Conservation (phyloP, 192 early-diverging fungal species). For the Paraglomus brasilianum region DNA sequence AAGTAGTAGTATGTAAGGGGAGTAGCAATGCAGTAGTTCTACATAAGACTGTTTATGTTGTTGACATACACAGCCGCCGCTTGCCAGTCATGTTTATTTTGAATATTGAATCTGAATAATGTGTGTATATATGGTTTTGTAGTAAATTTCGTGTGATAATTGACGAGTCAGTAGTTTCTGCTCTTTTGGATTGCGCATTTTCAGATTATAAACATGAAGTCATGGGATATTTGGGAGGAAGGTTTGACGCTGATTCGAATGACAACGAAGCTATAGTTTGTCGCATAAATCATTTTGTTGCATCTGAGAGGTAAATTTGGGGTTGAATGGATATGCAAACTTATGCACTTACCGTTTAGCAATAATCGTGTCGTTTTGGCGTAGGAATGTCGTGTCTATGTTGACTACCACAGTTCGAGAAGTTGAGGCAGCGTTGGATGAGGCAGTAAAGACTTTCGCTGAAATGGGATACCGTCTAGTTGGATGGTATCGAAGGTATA, state of each 20-base stretch:
- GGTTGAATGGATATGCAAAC: no score
- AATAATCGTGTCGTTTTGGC: no score
- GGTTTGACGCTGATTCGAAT: background rate
- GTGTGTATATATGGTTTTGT: background rate
- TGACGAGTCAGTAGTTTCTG: constrained; percentile 28
- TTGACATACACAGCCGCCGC: no score
- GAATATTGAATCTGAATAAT: no score
- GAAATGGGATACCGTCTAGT: background rate
- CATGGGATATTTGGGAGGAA: constrained; percentile 24
- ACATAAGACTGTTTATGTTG: no score
- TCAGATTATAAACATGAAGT: constrained; percentile 24
- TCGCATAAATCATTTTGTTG: constrained; percentile 22
- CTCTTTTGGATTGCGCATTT: constrained; percentile 25
- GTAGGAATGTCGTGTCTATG: background rate
- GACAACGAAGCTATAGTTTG: constrained; percentile 12
- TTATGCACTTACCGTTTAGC: no score
- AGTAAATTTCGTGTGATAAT: constrained; percentile 22
- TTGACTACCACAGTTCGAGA: constrained; percentile 25
- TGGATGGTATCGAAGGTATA: constrained; percentile 34
- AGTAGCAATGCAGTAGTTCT: no score
- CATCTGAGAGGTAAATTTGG: constrained; percentile 23
- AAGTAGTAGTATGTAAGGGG: no score
- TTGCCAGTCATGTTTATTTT: no score
- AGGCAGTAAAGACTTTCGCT: constrained; percentile 4
- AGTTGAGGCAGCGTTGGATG: background rate